Conservation (phyloP, 306 rosid species). For the Cajanus cajan region DNA sequence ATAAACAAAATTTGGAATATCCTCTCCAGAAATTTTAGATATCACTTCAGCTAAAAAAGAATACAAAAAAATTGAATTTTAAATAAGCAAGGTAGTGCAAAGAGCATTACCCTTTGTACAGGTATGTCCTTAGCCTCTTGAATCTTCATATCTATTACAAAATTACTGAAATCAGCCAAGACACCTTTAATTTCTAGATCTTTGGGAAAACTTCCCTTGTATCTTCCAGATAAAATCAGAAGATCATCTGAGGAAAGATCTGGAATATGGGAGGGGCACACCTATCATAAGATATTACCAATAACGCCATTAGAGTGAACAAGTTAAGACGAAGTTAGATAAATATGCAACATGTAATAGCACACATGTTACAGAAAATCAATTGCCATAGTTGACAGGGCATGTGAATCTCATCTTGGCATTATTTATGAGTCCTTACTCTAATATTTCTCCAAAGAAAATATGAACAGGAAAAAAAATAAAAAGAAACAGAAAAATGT, state of each 20-base stretch:
- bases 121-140: slow-evolving; percentile 67
- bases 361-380: not conserved
- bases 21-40: slow-evolving; percentile 1
- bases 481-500: not conserved
- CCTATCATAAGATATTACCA: slow-evolving; percentile 47
- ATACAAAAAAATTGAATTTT: not conserved
- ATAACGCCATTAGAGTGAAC: slow-evolving; percentile 28
- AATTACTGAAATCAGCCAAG: slow-evolving; percentile 54
- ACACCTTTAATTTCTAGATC: slow-evolving; percentile 57
- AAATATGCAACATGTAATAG: not conserved
- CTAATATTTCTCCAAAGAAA: not conserved
- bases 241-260: slow-evolving; percentile 69
- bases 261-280: slow-evolving; percentile 59
- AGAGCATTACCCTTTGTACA: slow-evolving; percentile 54
- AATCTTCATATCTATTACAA: slow-evolving; percentile 50
- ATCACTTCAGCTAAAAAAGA: not conserved
- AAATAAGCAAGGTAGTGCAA: slow-evolving; percentile 23
- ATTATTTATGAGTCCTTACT: not conserved
- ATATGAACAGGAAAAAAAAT: not conserved
- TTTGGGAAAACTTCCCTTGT: slow-evolving; percentile 63
- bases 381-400: not conserved
- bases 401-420: slow-evolving; percentile 1
- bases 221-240: slow-evolving; percentile 67
- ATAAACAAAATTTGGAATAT: slow-evolving; percentile 5
- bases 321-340: slow-evolving; percentile 20